These are phyloP conservation scores for Pyrenophora teres DNA, from an alignment of 2,329 filamentous ascomycete genomes.

Conservation along the genomic window DNA sequence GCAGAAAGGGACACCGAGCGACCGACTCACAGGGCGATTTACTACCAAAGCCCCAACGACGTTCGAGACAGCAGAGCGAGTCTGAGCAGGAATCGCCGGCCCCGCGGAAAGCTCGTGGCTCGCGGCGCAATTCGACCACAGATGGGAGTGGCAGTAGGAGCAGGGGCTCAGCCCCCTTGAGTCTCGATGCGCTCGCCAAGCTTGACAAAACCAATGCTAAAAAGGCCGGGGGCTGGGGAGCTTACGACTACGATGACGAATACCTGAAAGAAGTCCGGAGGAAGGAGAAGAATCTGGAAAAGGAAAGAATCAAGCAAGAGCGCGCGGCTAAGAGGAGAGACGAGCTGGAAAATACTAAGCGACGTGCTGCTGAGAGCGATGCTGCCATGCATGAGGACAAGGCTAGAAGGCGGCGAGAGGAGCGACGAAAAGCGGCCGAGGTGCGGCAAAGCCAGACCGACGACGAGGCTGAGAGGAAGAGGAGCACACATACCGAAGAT, in stretches of 20 bases:
- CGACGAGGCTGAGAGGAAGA: constrained; percentile 30
- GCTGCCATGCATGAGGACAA: constrained; percentile 29
- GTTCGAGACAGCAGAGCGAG: constrained; percentile 34
- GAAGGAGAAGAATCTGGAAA: constrained; percentile 44
- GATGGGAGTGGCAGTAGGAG: constrained; percentile 31
- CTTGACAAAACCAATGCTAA: constrained; percentile 67
- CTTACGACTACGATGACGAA: constrained; percentile 49
- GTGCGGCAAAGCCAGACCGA: constrained; percentile 28
- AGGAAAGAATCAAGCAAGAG: constrained; percentile 40
- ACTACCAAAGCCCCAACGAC: constrained; percentile 32
- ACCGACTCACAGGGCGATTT: constrained; percentile 48
- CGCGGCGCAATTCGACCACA: constrained; percentile 29
- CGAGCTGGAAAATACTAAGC: constrained; percentile 42
- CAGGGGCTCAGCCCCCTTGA: constrained; percentile 47
- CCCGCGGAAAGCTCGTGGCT: constrained; percentile 27
- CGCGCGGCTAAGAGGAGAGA: constrained; percentile 47
- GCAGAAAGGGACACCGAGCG: constrained; percentile 44
- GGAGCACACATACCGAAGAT: constrained; percentile 34
- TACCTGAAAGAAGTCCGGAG: constrained; percentile 45
- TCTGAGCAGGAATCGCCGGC: constrained; percentile 36
- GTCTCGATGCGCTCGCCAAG: constrained; percentile 65
- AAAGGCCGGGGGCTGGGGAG: constrained; percentile 49
- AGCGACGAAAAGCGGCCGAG: constrained; percentile 40
- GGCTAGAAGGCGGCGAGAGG: constrained; percentile 33
- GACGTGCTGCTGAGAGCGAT: constrained; percentile 27